Conservation (phyloP, 2,329 filamentous ascomycete species). For the Chaetomium globosum region DNA sequence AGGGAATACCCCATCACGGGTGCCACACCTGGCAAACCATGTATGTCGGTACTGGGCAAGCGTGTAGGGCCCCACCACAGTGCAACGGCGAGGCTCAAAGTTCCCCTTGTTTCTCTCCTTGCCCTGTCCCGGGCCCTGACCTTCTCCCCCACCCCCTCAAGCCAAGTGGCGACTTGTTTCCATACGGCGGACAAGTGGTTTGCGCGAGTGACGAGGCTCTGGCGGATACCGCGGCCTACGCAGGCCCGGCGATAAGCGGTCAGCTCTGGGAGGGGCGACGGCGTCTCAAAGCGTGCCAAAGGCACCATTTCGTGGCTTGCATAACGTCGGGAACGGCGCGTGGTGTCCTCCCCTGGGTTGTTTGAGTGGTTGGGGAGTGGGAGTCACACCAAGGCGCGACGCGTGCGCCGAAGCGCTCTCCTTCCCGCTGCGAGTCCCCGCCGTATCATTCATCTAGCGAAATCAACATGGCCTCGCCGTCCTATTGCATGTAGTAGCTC, state of each 20-base stretch:
- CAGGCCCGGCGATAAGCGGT: constrained; percentile 13
- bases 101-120: background rate
- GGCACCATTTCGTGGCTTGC: background rate
- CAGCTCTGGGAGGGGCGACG: background rate
- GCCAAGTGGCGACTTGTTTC: background rate
- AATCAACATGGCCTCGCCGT: background rate
- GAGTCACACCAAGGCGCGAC: background rate
- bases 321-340: background rate
- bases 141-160: background rate
- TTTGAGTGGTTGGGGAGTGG: background rate
- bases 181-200: background rate
- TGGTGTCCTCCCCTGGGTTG: background rate
- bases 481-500: background rate
- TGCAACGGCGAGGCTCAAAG: background rate
- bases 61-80: background rate
- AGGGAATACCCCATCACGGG: background rate
- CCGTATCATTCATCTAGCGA: background rate
- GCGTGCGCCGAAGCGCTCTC: background rate
- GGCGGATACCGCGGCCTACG: background rate
- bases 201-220: background rate
- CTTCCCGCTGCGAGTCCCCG: background rate
- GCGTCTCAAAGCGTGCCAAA: background rate
- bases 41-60: background rate
- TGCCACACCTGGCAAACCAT: background rate
- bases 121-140: background rate